Evolutionary conservation across 352 stramenopile genomes (phyloP).

Genomic region (Phytophthora tentaculata): DNA sequence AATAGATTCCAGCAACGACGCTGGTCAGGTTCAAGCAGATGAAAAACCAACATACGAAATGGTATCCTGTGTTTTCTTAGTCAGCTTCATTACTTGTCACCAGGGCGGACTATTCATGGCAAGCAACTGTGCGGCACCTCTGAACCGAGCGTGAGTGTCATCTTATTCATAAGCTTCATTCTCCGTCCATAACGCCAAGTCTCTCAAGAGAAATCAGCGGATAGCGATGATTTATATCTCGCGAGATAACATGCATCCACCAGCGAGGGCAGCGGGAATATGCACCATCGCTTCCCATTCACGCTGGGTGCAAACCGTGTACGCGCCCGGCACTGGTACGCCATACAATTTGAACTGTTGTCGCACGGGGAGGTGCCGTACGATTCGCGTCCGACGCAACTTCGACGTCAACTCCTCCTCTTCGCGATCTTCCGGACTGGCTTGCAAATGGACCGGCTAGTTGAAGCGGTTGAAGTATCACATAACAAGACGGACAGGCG

Average conservation of each 20-base stretch:
- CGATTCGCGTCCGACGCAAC: conserved; percentile 4
- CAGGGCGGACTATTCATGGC: conserved; percentile 14
- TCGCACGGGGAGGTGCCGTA: conserved; percentile 16
- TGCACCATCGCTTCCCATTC: conserved; percentile 1
- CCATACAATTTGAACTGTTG: conserved; percentile 25
- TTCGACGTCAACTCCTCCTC: conserved; percentile 15
- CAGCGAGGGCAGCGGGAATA: too few species aligned
- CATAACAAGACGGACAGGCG: conserved; percentile 34
- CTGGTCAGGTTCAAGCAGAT: conserved; percentile 1
- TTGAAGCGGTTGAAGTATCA: conserved; percentile 41
- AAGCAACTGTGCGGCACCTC: conserved; percentile 5
- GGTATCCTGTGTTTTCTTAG: conserved; percentile 5
- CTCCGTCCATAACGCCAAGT: conserved; percentile 6
- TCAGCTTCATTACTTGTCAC: neutral
- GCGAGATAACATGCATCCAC: too few species aligned
- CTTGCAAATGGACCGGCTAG: conserved; percentile 41
- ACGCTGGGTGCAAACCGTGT: conserved; percentile 13
- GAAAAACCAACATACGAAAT: conserved; percentile 6
- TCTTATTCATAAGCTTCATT: conserved; percentile 31
- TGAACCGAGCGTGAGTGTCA: conserved; percentile 16
- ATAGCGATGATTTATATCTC: conserved; percentile 31
- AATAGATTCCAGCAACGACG: too few species aligned
- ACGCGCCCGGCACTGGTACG: neutral
- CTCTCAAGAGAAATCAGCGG: conserved; percentile 30
- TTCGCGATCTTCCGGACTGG: conserved; percentile 33